A percentile compares a stretch with the other conserved stretches of the same genome.
Conservation (phyloP, 2,329 filamentous ascomycete genomes). For the Simplicillium aogashimaense region DNA sequence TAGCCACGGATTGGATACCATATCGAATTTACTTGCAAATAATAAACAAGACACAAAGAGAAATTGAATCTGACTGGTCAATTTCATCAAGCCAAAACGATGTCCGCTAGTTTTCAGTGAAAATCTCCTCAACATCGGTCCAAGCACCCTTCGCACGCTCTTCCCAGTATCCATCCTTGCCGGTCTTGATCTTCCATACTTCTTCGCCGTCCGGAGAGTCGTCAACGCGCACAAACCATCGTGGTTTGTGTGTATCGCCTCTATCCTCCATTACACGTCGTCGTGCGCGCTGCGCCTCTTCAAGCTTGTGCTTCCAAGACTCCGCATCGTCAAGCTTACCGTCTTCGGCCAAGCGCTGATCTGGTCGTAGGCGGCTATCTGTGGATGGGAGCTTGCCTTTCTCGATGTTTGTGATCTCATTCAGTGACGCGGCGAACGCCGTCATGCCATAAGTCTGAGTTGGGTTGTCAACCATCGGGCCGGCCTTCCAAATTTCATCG, state of each 20-base stretch:
- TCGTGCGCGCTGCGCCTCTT: slow-evolving; percentile 73
- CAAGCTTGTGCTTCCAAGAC: slow-evolving; percentile 68
- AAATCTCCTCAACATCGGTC: slow-evolving; percentile 45
- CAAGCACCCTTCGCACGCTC: slow-evolving; percentile 61
- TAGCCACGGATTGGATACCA: no score
- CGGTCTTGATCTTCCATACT: slow-evolving; percentile 65
- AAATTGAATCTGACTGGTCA: no score
- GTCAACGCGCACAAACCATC: slow-evolving; percentile 75
- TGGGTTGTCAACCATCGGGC: slow-evolving; percentile 68
- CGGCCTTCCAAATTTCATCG: slow-evolving; percentile 69
- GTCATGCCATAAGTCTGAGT: slow-evolving; percentile 81
- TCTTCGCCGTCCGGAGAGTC: slow-evolving; percentile 51
- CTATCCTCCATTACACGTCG: slow-evolving; percentile 65
- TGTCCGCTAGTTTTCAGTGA: slow-evolving; percentile 16
- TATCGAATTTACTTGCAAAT: no score
- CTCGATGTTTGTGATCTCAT: slow-evolving; percentile 79
- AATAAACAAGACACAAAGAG: no score
- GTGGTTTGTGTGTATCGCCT: slow-evolving; percentile 62
- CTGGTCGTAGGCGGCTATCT: slow-evolving; percentile 74
- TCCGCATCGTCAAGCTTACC: slow-evolving; percentile 80
- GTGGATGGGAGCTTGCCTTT: slow-evolving; percentile 65
- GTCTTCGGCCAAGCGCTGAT: slow-evolving; percentile 76
- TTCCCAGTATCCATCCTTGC: slow-evolving; percentile 92
- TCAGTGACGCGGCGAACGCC: slow-evolving; percentile 73
- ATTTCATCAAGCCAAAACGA: no score